A percentile compares a stretch with the other conserved stretches of the same genome.
phyloP scores from a whole-genome alignment of 169 alveolate species.

The Plasmodium malariae region DNA sequence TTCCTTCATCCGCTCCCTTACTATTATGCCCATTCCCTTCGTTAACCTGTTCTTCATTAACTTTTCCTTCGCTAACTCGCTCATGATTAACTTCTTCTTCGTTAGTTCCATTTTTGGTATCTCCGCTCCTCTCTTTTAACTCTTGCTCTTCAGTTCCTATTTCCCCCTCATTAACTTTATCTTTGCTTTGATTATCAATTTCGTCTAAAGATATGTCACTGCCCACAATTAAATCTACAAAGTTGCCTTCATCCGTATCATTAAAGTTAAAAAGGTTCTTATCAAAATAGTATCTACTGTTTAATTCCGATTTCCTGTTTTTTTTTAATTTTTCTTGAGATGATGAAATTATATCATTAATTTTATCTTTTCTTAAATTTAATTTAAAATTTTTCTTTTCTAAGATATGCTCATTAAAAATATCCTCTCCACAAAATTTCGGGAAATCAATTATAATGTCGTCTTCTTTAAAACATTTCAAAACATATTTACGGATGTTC shows the following conservation, averaged over 20 bases:
- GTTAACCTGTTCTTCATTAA: too few relatives aligned
- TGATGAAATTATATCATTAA: slow-evolving; percentile 13
- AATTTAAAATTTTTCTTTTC: background rate
- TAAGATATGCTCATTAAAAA: background rate
- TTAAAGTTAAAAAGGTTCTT: slow-evolving; percentile 6
- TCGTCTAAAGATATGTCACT: background rate
- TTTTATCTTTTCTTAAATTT: slow-evolving; percentile 59
- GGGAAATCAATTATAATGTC: slow-evolving; percentile 7
- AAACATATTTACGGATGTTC: slow-evolving; percentile 32
- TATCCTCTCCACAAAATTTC: slow-evolving; percentile 1
- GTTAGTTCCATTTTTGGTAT: too few relatives aligned
- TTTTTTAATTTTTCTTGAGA: slow-evolving; percentile 39
- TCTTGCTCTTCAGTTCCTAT: background rate
- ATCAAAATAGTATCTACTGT: slow-evolving; percentile 48
- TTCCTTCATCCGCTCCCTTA: too few relatives aligned
- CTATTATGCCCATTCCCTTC: too few relatives aligned
- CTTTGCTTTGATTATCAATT: background rate
- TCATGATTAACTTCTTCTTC: too few relatives aligned
- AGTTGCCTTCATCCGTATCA: background rate
- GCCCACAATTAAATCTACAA: slow-evolving; percentile 27
- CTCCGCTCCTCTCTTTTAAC: too few relatives aligned
- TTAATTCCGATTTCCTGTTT: slow-evolving; percentile 18
- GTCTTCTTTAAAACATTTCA: slow-evolving; percentile 58
- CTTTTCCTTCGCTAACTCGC: too few relatives aligned
- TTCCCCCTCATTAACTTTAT: background rate